A percentile compares a stretch with the other conserved stretches of the same genome.
phyloP scores from a whole-genome alignment of 495 filamentous ascomycete genomes.

The Lepraria neglecta region DNA sequence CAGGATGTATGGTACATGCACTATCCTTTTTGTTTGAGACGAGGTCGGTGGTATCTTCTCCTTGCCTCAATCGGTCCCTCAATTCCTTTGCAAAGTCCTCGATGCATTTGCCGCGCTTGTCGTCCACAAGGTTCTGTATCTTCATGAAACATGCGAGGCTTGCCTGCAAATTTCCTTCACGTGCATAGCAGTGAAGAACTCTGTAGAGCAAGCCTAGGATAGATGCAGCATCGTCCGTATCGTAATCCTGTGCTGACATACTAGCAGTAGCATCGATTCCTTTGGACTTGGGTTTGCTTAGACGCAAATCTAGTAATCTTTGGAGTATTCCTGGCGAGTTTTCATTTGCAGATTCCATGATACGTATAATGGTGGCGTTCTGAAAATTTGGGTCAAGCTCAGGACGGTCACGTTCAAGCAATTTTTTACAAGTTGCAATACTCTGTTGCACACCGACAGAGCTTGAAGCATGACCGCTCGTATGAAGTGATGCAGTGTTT shows the following conservation, averaged over 20 bases:
- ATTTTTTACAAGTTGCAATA: slow-evolving; percentile 30
- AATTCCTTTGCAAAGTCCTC: slow-evolving; percentile 21
- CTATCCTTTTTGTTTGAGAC: neutral
- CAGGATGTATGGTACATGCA: slow-evolving; percentile 28
- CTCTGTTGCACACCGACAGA: slow-evolving; percentile 20
- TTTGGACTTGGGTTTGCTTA: neutral
- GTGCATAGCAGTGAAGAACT: slow-evolving; percentile 17
- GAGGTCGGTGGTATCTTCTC: slow-evolving; percentile 7
- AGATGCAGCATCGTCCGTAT: slow-evolving; percentile 17
- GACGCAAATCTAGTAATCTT: slow-evolving; percentile 21
- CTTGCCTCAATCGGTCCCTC: slow-evolving; percentile 6
- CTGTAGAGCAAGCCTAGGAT: slow-evolving; percentile 25
- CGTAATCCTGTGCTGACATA: slow-evolving; percentile 5
- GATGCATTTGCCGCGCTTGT: slow-evolving; percentile 18
- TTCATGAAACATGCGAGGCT: slow-evolving; percentile 22
- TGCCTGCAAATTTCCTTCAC: slow-evolving; percentile 17
- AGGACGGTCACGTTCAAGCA: slow-evolving; percentile 32
- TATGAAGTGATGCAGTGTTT: slow-evolving; percentile 31
- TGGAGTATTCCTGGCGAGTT: slow-evolving; percentile 40
- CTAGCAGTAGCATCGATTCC: neutral
- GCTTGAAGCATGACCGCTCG: neutral
- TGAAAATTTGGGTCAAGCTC: slow-evolving; percentile 34
- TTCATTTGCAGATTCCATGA: slow-evolving; percentile 44
- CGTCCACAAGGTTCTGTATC: slow-evolving; percentile 23
- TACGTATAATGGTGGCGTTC: slow-evolving; percentile 47